Conservation (phyloP, 345 rosid species). For the Brassica rapa region DNA sequence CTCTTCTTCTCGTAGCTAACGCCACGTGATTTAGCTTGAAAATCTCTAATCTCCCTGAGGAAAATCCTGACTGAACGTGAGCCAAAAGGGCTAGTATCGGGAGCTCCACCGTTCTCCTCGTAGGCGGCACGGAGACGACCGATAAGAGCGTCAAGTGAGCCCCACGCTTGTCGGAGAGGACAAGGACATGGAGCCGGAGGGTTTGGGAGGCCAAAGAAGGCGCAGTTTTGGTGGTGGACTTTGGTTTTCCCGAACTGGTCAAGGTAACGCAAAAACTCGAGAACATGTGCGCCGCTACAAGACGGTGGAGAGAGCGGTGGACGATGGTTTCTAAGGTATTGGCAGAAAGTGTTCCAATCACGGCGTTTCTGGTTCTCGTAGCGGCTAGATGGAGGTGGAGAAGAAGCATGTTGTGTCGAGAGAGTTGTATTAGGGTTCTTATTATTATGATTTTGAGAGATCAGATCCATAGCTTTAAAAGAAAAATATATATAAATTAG, state of each 20-base stretch:
- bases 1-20: slow-evolving; percentile 45
- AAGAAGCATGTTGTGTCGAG: slow-evolving; percentile 25
- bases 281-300: slow-evolving; percentile 44
- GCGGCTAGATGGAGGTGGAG: slow-evolving; percentile 46
- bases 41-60: slow-evolving; percentile 41
- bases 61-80: slow-evolving; percentile 43
- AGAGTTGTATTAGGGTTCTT: slow-evolving; percentile 29
- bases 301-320: slow-evolving; percentile 41
- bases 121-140: slow-evolving; percentile 44
- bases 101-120: slow-evolving; percentile 45
- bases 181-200: slow-evolving; percentile 47
- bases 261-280: slow-evolving; percentile 41
- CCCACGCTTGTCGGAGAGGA: slow-evolving; percentile 45
- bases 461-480: slow-evolving; percentile 44
- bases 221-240: slow-evolving; percentile 36
- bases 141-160: slow-evolving; percentile 41
- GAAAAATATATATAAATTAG: slow-evolving; percentile 3
- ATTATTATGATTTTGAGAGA: slow-evolving; percentile 38
- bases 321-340: slow-evolving; percentile 45
- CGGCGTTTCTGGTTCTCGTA: slow-evolving; percentile 48
- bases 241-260: slow-evolving; percentile 48
- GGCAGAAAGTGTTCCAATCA: slow-evolving; percentile 45
- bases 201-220: slow-evolving; percentile 41
- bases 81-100: slow-evolving; percentile 41
- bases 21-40: slow-evolving; percentile 42